Evolutionary conservation across 2,329 filamentous ascomycete species (phyloP).

Genomic region (Cercospora brassicicola): DNA sequence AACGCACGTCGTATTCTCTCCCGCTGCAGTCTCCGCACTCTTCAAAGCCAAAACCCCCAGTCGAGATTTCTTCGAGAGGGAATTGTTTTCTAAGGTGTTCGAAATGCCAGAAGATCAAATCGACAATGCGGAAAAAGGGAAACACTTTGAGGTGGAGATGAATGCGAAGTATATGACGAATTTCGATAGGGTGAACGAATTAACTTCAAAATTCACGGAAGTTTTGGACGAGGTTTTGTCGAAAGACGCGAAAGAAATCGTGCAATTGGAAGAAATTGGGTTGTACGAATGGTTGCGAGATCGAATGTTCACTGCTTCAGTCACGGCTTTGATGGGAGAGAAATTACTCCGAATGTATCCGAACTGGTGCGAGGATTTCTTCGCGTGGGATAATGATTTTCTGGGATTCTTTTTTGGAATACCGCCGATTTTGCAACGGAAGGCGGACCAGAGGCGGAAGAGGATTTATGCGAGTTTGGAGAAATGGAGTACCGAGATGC

Average conservation of each 20-base stretch:
- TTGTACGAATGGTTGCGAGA: conserved; percentile 37
- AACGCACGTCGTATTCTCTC: conserved; percentile 34
- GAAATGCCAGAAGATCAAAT: conserved; percentile 29
- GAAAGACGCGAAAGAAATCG: conserved; percentile 27
- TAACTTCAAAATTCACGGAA: conserved; percentile 32
- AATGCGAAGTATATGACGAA: conserved; percentile 35
- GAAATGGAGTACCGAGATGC: conserved; percentile 33
- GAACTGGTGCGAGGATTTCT: conserved; percentile 35
- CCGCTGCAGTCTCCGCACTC: conserved; percentile 32
- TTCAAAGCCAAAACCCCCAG: conserved; percentile 31
- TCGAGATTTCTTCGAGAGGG: conserved; percentile 33
- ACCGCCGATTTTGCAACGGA: conserved; percentile 31
- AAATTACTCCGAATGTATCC: conserved; percentile 36
- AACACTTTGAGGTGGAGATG: conserved; percentile 32
- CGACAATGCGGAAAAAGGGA: conserved; percentile 25
- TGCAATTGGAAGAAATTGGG: conserved; percentile 24
- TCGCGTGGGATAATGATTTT: conserved; percentile 34
- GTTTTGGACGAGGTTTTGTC: conserved; percentile 27
- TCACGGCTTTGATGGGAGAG: conserved; percentile 35
- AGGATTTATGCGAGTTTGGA: conserved; percentile 32
- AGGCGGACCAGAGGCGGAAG: conserved; percentile 28
- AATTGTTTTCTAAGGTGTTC: conserved; percentile 32
- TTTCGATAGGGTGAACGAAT: conserved; percentile 36
- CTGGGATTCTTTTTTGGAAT: conserved; percentile 36
- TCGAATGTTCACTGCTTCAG: conserved; percentile 37